A percentile compares a stretch with the other conserved stretches of the same genome.
Evolutionary conservation across 768 basidiomycete genomes (phyloP).

Genomic region (Amanita brunnescens): DNA sequence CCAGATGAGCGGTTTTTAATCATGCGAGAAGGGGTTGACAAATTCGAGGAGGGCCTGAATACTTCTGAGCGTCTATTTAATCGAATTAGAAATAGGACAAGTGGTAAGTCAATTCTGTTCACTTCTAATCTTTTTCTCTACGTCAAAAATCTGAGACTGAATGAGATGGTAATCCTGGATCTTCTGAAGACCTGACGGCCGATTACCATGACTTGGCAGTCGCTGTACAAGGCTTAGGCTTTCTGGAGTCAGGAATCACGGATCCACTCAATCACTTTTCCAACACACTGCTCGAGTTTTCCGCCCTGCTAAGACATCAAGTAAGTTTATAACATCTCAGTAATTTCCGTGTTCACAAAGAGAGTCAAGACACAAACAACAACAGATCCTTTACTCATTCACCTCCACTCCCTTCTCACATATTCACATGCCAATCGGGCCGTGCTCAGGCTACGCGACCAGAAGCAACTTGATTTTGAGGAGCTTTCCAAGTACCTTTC

Average conservation of each 20-base stretch:
- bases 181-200: conserved; percentile 86
- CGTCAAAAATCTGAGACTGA: conserved; percentile 67
- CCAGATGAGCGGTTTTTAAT: conserved; percentile 92
- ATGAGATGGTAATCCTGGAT: conserved; percentile 75
- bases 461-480: conserved; percentile 98
- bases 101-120: conserved; percentile 54
- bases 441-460: conserved; percentile 93
- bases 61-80: conserved; percentile 75
- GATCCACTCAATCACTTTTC: conserved; percentile 97
- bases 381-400: conserved; percentile 83
- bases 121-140: conserved; percentile 17
- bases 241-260: conserved; percentile 96
- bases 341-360: conserved; percentile 3
- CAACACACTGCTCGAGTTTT: conserved; percentile 92
- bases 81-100: conserved; percentile 71
- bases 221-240: conserved; percentile 93
- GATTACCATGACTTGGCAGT: conserved; percentile 98
- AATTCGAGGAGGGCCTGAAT: conserved; percentile 90
- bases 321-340: conserved; percentile 30
- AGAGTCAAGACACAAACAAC: conserved; percentile 70
- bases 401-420: conserved; percentile 86
- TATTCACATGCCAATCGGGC: conserved; percentile 90
- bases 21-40: conserved; percentile 89
- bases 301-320: conserved; percentile 76
- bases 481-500: conserved; percentile 93